Conservation (phyloP, 139 green algal genomes). For the Closterium sp. region DNA sequence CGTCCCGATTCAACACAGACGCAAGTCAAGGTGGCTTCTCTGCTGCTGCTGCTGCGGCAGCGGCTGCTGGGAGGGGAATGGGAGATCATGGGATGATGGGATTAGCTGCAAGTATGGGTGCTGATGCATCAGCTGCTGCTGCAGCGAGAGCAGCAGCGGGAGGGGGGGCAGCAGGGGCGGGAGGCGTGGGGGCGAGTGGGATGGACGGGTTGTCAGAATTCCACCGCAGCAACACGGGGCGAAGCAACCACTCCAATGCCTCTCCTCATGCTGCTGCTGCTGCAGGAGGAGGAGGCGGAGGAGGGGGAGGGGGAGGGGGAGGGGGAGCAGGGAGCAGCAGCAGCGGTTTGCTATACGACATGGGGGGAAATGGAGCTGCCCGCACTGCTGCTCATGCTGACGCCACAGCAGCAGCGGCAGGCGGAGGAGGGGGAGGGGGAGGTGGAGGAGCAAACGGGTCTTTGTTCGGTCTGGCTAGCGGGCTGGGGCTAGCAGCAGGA, state of each 20-base stretch:
- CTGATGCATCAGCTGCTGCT: background rate
- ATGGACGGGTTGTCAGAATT: background rate
- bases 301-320: background rate
- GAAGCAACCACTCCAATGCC: background rate
- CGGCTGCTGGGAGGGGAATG: background rate
- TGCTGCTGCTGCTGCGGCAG: constrained; percentile 1
- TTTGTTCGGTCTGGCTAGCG: background rate
- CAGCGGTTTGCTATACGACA: constrained; percentile 2
- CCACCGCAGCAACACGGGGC: background rate
- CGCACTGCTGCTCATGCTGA: background rate
- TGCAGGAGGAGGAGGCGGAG: background rate
- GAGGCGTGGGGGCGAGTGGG: background rate
- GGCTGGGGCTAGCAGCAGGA: background rate
- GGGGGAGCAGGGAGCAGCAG: background rate
- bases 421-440: background rate
- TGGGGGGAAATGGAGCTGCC: background rate
- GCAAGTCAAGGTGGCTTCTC: background rate
- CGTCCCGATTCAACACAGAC: background rate
- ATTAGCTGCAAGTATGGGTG: background rate
- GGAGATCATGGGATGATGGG: background rate
- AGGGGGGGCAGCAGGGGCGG: background rate
- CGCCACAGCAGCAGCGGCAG: background rate
- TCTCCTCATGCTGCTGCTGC: background rate
- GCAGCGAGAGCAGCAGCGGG: background rate
- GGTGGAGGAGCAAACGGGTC: background rate